These are phyloP conservation scores for Colletotrichum sp. DNA, from an alignment of 2,329 filamentous ascomycete species.

Conservation along the genomic window DNA sequence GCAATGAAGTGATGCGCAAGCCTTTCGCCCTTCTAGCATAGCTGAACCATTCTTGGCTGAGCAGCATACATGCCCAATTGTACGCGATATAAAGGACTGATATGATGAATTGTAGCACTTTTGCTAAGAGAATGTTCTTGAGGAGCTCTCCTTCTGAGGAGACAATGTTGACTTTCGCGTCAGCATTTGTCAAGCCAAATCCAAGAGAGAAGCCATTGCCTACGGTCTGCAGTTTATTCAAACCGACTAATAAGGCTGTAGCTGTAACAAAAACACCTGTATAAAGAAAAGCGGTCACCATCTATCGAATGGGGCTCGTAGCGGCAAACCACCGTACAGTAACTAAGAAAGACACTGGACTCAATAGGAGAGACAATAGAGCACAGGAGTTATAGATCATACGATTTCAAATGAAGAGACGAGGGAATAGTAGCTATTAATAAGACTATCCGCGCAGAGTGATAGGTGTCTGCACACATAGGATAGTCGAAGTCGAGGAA, in stretches of 20 bases:
- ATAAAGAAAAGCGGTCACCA: not conserved
- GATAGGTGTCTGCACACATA: not conserved
- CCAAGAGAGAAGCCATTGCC: not conserved
- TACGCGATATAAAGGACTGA: not conserved
- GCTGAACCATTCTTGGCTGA: not conserved
- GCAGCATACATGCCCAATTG: not conserved
- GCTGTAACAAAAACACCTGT: not conserved
- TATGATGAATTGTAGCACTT: not conserved
- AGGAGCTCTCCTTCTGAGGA: too few relatives aligned
- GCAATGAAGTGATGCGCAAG: not conserved
- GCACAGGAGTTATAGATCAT: not conserved
- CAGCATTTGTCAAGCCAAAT: not conserved
- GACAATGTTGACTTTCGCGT: not conserved
- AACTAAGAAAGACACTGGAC: not conserved
- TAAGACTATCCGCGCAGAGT: not conserved
- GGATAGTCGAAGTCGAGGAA: too few relatives aligned
- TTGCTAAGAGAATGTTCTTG: too few relatives aligned
- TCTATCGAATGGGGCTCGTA: not conserved
- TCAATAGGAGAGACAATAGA: not conserved
- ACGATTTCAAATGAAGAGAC: not conserved
- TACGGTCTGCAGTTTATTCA: not conserved
- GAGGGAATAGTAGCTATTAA: not conserved
- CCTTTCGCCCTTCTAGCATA: not conserved
- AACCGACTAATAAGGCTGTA: not conserved
- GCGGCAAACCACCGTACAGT: not conserved